Conservation (phyloP, 2,329 filamentous ascomycete genomes). For the Fusarium irregulare region DNA sequence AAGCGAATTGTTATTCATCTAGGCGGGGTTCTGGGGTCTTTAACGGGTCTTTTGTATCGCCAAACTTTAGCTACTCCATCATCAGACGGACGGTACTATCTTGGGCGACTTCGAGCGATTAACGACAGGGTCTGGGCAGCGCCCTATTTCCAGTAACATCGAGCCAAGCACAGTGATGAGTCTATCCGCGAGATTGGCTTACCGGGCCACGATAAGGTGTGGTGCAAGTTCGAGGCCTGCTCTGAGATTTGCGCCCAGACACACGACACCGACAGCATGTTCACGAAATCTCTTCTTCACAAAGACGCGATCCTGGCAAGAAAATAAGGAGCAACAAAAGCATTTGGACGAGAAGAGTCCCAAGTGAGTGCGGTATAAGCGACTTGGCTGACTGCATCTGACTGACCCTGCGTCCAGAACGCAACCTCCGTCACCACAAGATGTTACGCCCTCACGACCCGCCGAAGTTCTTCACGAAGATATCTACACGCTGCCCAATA, state of each 20-base stretch:
- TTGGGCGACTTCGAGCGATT: slow-evolving; percentile 7
- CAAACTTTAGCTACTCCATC: slow-evolving; percentile 6
- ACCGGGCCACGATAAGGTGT: slow-evolving; percentile 19
- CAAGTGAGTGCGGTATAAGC: not conserved
- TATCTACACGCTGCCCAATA: slow-evolving; percentile 96
- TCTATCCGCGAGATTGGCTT: slow-evolving; percentile 32
- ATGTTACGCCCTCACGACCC: slow-evolving; percentile 2
- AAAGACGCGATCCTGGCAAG: slow-evolving; percentile 35
- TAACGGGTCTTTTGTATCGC: slow-evolving; percentile 20
- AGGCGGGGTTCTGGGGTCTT: slow-evolving; percentile 17
- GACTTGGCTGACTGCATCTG: not conserved
- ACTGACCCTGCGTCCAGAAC: slow-evolving; percentile 15
- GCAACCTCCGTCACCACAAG: slow-evolving; percentile 1
- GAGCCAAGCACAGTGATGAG: slow-evolving; percentile 23
- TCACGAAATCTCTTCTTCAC: slow-evolving; percentile 38
- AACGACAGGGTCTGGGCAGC: slow-evolving; percentile 19
- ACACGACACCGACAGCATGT: slow-evolving; percentile 6
- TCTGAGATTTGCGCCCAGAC: slow-evolving; percentile 16
- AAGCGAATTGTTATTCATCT: slow-evolving; percentile 7
- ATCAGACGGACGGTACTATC: not conserved
- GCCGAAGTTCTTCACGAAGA: slow-evolving; percentile 71
- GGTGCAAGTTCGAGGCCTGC: slow-evolving; percentile 10
- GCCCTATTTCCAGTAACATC: slow-evolving; percentile 4
- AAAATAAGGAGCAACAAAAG: slow-evolving; percentile 31
- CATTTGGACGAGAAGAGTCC: slow-evolving; percentile 10